phyloP scores from a whole-genome alignment of 2,329 filamentous ascomycete species.

The Colletotrichum nymphaeae region DNA sequence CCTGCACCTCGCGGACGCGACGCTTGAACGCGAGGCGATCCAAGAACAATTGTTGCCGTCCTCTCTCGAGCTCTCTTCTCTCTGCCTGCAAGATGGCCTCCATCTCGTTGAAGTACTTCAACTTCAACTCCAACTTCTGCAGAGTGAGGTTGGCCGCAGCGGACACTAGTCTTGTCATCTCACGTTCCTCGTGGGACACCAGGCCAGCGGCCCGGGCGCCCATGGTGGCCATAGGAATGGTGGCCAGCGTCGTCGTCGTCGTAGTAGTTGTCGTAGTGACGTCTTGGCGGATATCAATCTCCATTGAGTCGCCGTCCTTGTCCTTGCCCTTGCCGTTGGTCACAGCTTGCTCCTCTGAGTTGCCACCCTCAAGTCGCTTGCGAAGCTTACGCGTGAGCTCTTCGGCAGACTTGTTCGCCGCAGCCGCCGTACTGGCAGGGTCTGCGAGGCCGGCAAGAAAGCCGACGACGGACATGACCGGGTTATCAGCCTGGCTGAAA shows the following conservation, averaged over 20 bases:
- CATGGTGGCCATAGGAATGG: conserved; percentile 85
- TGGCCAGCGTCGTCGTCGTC: conserved; percentile 69
- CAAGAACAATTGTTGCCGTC: conserved; percentile 91
- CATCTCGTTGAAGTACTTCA: conserved; percentile 97
- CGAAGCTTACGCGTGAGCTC: conserved; percentile 85
- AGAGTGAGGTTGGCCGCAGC: conserved; percentile 94
- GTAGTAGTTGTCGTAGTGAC: conserved; percentile 59
- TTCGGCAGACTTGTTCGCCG: conserved; percentile 87
- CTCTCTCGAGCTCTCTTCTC: conserved; percentile 90
- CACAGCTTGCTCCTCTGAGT: conserved; percentile 47
- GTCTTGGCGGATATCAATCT: conserved; percentile 68
- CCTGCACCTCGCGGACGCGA: conserved; percentile 85
- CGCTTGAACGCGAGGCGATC: conserved; percentile 92
- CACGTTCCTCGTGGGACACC: conserved; percentile 94
- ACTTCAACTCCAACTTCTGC: conserved; percentile 94
- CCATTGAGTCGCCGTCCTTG: conserved; percentile 70
- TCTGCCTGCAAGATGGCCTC: conserved; percentile 92
- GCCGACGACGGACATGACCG: conserved; percentile 94
- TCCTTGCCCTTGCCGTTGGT: conserved; percentile 69
- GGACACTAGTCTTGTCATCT: conserved; percentile 93
- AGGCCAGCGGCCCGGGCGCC: conserved; percentile 88
- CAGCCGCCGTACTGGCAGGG: conserved; percentile 88
- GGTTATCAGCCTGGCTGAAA: conserved; percentile 93
- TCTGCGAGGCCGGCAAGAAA: conserved; percentile 94
- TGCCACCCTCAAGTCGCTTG: conserved; percentile 76